These are phyloP conservation scores for Talinum fruticosum DNA, from an alignment of 148 eudicot species.

Conservation along the genomic window DNA sequence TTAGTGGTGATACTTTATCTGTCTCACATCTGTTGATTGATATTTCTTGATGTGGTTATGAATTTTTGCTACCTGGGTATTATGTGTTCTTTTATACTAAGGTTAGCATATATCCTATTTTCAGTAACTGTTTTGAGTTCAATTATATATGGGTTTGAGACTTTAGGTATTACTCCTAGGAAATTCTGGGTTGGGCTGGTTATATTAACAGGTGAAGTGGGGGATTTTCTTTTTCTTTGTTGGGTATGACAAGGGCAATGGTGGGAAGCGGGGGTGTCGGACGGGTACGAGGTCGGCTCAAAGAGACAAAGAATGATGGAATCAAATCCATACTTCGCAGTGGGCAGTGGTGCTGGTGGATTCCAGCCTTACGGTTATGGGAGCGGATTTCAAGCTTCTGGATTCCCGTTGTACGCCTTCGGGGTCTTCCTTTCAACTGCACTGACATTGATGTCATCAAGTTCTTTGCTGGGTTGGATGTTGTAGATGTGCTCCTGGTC, in stretches of 20 bases:
- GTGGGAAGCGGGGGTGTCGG: conserved; percentile 95
- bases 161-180: conserved; percentile 24
- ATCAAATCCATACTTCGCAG: conserved; percentile 96
- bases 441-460: conserved; percentile 65
- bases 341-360: conserved; percentile 57
- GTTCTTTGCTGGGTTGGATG: conserved; percentile 81
- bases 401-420: conserved; percentile 71
- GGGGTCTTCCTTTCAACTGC: conserved; percentile 92
- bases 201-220: conserved; percentile 91
- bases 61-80: not conserved
- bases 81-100: not conserved
- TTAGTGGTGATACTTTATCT: too few relatives aligned
- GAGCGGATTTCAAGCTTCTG: conserved; percentile 43
- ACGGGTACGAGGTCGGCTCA: conserved; percentile 98
- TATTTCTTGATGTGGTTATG: not conserved
- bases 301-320: conserved; percentile 99
- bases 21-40: not conserved
- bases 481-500: conserved; percentile 75
- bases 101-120: conserved; percentile 3
- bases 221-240: conserved; percentile 52
- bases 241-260: conserved; percentile 88
- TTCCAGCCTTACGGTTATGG: conserved; percentile 45
- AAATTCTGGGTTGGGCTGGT: conserved; percentile 74
- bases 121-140: not conserved
- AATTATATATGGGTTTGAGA: conserved; percentile 18